Percentiles rank a stretch among this genome's conserved stretches.
Evolutionary conservation across 805 yeast species (phyloP).

Genomic region (Candida incommunis): DNA sequence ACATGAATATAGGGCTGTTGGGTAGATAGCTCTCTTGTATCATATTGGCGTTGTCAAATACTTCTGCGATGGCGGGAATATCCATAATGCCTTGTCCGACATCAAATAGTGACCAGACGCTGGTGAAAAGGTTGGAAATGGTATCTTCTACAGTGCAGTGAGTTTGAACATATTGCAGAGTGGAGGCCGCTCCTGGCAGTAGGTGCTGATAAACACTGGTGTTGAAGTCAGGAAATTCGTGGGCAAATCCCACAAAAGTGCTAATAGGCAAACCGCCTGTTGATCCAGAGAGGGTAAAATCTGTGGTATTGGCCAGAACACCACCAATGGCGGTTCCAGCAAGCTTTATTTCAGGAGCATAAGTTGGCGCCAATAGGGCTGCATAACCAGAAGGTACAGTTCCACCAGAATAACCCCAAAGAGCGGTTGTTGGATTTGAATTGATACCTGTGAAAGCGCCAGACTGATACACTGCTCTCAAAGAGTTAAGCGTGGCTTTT

Average conservation of each 20-base stretch:
- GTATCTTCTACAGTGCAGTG: slow-evolving; percentile 10
- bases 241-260: slow-evolving; percentile 13
- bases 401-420: slow-evolving; percentile 11
- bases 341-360: slow-evolving; percentile 13
- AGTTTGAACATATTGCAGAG: slow-evolving; percentile 7
- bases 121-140: slow-evolving; percentile 5
- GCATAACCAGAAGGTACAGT: slow-evolving; percentile 13
- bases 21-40: slow-evolving; percentile 4
- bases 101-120: slow-evolving; percentile 10
- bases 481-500: slow-evolving; percentile 14
- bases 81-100: slow-evolving; percentile 10
- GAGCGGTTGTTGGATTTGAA: slow-evolving; percentile 5
- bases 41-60: slow-evolving; percentile 9
- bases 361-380: slow-evolving; percentile 14
- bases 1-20: slow-evolving; percentile 11
- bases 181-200: slow-evolving; percentile 1
- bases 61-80: slow-evolving; percentile 3
- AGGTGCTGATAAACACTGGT: slow-evolving; percentile 4
- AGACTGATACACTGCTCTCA: slow-evolving; percentile 12
- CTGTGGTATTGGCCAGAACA: slow-evolving; percentile 6
- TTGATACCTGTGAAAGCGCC: slow-evolving; percentile 8
- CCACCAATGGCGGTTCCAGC: slow-evolving; percentile 7
- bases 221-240: slow-evolving; percentile 11
- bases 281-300: slow-evolving; percentile 9
- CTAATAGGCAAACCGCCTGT: slow-evolving; percentile 13